phyloP scores from a whole-genome alignment of 2,329 filamentous ascomycete species.

The Neoscytalidium dimidiatum region DNA sequence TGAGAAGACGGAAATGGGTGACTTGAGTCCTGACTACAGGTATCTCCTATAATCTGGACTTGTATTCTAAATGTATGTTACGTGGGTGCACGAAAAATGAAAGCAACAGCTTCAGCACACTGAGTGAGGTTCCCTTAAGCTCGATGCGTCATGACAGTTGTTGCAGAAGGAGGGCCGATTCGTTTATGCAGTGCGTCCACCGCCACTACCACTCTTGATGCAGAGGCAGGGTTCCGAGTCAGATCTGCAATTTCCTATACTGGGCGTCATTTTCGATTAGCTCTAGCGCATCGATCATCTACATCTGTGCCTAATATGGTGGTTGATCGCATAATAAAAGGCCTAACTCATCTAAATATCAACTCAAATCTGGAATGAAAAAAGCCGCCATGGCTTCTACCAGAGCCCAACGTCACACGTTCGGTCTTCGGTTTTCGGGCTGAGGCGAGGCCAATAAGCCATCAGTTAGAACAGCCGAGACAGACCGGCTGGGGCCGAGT shows the following conservation, averaged over 20 bases:
- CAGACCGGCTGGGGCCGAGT: neutral
- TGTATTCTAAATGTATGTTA: neutral
- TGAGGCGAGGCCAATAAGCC: neutral
- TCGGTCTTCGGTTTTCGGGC: neutral
- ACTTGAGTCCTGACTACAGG: constrained; percentile 61
- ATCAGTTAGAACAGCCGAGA: neutral
- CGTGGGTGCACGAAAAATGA: neutral
- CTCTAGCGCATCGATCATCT: neutral
- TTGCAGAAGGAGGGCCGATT: neutral
- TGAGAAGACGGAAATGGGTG: constrained; percentile 63
- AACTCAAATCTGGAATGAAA: too few species aligned
- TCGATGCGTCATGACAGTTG: neutral
- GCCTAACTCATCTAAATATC: neutral
- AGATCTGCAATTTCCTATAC: neutral
- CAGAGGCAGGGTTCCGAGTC: neutral
- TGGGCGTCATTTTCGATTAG: neutral
- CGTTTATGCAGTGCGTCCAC: neutral
- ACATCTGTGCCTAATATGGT: neutral
- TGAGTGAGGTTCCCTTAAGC: neutral
- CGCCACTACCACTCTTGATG: neutral
- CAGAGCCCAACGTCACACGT: neutral
- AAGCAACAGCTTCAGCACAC: neutral
- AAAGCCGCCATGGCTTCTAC: too few species aligned
- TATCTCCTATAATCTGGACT: constrained; percentile 54
- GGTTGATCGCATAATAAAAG: neutral